Percentiles rank a stretch among this genome's conserved stretches.
phyloP scores from a whole-genome alignment of 257 asterid genomes.

The Schizonepeta tenuifolia region DNA sequence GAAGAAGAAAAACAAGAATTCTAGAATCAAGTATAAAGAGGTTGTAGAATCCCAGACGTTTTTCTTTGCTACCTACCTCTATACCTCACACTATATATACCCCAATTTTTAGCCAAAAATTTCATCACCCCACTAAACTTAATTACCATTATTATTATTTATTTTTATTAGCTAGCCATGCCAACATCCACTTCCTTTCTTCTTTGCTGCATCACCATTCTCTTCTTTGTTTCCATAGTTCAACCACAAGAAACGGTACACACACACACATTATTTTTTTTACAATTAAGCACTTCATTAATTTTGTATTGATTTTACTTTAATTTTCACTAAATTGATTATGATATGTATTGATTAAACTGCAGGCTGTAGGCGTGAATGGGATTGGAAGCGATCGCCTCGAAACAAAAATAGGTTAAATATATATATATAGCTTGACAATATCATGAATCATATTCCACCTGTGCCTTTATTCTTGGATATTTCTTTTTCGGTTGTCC shows the following conservation, averaged over 20 bases:
- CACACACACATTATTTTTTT: background rate
- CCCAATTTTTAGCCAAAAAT: background rate
- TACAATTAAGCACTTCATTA: background rate
- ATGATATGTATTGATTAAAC: background rate
- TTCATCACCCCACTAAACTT: constrained; percentile 7
- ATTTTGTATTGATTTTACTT: background rate
- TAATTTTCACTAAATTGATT: background rate
- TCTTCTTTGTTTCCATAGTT: constrained; percentile 29
- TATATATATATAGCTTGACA: background rate
- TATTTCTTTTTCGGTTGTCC: too few species aligned
- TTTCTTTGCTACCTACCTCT: background rate
- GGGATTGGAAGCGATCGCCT: constrained; percentile 17
- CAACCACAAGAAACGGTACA: constrained; percentile 41
- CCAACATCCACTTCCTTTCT: constrained; percentile 36
- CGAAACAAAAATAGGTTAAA: constrained; percentile 18
- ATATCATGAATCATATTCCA: too few species aligned
- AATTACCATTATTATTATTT: background rate
- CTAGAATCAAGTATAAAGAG: background rate
- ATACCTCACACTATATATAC: constrained; percentile 15
- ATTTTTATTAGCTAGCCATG: constrained; percentile 5
- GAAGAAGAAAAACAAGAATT: background rate
- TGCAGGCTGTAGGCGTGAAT: constrained; percentile 15
- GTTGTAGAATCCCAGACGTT: constrained; percentile 26
- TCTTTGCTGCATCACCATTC: constrained; percentile 32
- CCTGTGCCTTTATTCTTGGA: too few species aligned